Evolutionary conservation across 176 grass and related monocot genomes (phyloP).

Genomic region (Zea luxurians): DNA sequence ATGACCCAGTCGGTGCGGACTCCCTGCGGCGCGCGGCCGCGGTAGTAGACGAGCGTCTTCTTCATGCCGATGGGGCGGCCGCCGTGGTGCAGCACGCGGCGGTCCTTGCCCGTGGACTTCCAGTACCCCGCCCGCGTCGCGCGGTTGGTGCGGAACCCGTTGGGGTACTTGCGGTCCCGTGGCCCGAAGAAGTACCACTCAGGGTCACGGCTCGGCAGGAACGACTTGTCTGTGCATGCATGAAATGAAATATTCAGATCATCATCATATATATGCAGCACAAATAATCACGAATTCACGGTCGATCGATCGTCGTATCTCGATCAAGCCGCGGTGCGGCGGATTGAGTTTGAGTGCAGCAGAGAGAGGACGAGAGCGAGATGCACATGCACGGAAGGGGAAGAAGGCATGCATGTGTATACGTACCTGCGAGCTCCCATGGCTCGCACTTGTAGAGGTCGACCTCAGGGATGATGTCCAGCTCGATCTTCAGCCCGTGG

Average conservation of each 20-base stretch:
- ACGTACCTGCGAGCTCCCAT: conserved; percentile 86
- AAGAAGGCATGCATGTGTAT: too few species aligned
- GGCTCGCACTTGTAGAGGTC: conserved; percentile 99
- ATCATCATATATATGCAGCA: too few species aligned
- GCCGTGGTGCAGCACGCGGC: conserved; percentile 62
- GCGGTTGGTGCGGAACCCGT: conserved; percentile 93
- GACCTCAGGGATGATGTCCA: conserved; percentile 97
- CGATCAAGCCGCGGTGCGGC: too few species aligned
- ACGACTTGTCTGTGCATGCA: conserved; percentile 64
- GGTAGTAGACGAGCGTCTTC: conserved; percentile 98
- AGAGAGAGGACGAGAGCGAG: too few species aligned
- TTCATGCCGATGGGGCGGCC: conserved; percentile 90
- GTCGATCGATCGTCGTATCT: too few species aligned
- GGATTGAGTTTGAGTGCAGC: too few species aligned
- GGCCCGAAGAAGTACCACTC: conserved; percentile 99
- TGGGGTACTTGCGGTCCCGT: conserved; percentile 81
- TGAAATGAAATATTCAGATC: too few species aligned
- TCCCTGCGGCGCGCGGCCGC: conserved; percentile 88
- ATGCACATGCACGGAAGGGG: too few species aligned
- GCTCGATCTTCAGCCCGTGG: conserved; percentile 88
- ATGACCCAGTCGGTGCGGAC: conserved; percentile 96
- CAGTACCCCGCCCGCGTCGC: conserved; percentile 91
- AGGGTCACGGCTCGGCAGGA: conserved; percentile 91
- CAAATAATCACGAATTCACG: too few species aligned
- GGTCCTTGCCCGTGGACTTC: conserved; percentile 98